Percentiles rank a stretch among this genome's conserved stretches.
phyloP scores from a whole-genome alignment of 2,329 filamentous ascomycete species.

The Venturia asperata region DNA sequence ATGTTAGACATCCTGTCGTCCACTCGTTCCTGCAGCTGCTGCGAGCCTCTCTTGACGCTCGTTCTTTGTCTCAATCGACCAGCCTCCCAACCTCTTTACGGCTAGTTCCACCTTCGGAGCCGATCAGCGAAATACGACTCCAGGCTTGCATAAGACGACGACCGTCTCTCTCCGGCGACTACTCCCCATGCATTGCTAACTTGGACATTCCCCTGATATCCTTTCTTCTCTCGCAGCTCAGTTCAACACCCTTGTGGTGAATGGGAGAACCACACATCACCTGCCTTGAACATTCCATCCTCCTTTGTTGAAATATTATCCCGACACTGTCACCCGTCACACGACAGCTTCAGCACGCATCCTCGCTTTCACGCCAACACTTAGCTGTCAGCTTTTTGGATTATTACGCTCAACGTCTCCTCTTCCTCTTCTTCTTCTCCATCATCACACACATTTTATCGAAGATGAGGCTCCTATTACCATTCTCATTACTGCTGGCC shows the following conservation, averaged over 20 bases:
- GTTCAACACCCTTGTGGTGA: background rate
- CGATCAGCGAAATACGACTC: background rate
- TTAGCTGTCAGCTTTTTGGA: background rate
- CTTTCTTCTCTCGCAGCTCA: background rate
- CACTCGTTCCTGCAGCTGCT: background rate
- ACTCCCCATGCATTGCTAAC: background rate
- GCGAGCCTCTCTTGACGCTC: background rate
- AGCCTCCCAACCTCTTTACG: background rate
- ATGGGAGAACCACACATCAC: background rate
- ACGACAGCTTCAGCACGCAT: background rate
- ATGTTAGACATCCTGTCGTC: background rate
- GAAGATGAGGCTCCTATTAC: background rate
- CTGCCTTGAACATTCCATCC: background rate
- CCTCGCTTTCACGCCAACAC: background rate
- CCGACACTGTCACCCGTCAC: background rate
- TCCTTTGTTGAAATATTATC: background rate
- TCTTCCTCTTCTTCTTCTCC: background rate
- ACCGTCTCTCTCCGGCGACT: background rate
- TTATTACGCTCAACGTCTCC: background rate
- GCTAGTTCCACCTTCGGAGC: too few relatives aligned
- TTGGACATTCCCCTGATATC: background rate
- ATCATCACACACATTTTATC: background rate
- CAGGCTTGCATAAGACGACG: background rate
- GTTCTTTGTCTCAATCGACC: background rate
- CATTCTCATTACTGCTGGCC: constrained; percentile 1